Base-by-base conservation (phyloP, 108 stramenopile species). In the Nitzschia sp. region DNA sequence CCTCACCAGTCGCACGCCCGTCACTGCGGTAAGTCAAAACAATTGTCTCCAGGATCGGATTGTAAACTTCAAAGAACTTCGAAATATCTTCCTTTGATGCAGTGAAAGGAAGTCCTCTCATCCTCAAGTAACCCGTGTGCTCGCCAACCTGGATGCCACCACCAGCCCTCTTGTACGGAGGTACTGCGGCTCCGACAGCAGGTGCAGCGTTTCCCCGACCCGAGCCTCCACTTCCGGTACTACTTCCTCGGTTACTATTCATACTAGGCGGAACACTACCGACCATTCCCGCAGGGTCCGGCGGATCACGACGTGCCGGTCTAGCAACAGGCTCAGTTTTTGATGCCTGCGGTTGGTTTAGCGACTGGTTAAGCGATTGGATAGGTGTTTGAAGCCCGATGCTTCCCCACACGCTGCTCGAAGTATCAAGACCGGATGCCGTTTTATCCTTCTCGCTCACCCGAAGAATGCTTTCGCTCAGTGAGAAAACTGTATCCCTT, bases 91-190 rank as follows among this genome's bases (percentile, higher is more conserved):
- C 81, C 76, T 88, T 94, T 23, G 90, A 85, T 1, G 93, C 83
- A 53, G 85, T 85, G 70, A 98, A 98, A 9, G 97, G 97, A 51
- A 98, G 73, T 46, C 97, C 97, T 53, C 97, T 76, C 94, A 98
- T 88, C 21, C 95, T 78, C 28, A 98, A 77, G 61, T 85, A 93
- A 18, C 95, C 97, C 18, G 97, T 96, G 73, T 96, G 95, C 36
- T 89, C 90, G 34, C 92, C 92, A 66, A 90, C 85, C 51, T 90
- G 92, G 49, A 89, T 91, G 21, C 92, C 92, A 48, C 92, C 92
- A 71, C 92, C 90, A 28, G 76, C 69, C 75, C 83, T 74, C 68
- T 82, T 81, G 62, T 60, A 71, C n/a, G n/a, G n/a, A n/a, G n/a
- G n/a, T n/a, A n/a, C n/a, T 35, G 36, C 26, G 9, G 69, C 62